These are phyloP conservation scores for Amaranthus palmeri DNA, from an alignment of 148 eudicot genomes.

Conservation along the genomic window DNA sequence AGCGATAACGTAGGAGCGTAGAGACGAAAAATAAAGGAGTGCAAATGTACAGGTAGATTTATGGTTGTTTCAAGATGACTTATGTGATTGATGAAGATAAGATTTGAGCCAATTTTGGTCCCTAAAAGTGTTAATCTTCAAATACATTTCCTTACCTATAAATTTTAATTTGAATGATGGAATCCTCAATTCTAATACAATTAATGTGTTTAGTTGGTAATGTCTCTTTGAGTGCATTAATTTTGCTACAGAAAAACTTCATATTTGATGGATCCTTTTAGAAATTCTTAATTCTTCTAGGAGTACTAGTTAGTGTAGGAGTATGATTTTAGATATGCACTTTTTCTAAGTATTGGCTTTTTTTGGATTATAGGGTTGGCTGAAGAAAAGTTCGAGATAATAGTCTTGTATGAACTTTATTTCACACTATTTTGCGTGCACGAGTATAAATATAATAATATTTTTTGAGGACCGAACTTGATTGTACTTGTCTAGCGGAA, in stretches of 20 bases:
- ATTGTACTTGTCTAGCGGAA: no score
- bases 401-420: no score
- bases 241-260: neutral
- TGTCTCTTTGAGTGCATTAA: constrained; percentile 1
- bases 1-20: constrained; percentile 51
- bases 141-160: neutral
- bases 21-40: constrained; percentile 29
- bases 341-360: constrained; percentile 1
- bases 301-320: constrained; percentile 4
- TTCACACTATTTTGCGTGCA: no score
- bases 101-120: constrained; percentile 18
- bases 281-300: neutral
- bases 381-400: no score
- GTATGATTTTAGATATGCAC: neutral
- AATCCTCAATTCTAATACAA: neutral
- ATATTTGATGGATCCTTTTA: neutral
- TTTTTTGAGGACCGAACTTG: no score
- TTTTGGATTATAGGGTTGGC: no score
- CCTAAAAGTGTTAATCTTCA: constrained; percentile 13
- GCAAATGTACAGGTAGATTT: constrained; percentile 45
- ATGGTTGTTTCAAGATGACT: constrained; percentile 22
- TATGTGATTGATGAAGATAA: constrained; percentile 22
- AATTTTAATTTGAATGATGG: neutral
- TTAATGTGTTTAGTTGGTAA: neutral
- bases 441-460: no score